Percentiles rank a stretch among this genome's conserved stretches.
Conservation (phyloP, 257 asterid species). For the Solanum peruvianum region DNA sequence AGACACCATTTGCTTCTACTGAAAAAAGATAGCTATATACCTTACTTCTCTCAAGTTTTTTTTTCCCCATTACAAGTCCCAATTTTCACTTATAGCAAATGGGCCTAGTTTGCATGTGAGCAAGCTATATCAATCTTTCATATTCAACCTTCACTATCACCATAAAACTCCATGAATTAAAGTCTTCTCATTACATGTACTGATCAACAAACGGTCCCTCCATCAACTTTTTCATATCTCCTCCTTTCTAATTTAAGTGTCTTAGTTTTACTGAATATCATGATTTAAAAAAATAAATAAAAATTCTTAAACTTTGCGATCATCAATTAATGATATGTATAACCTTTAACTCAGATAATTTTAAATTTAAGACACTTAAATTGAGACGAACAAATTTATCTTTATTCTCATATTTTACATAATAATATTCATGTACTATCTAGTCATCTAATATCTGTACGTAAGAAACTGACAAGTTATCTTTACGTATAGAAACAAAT, state of each 20-base stretch:
- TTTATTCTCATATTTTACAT: not conserved
- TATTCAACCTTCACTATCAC: not conserved
- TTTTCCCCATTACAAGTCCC: not conserved
- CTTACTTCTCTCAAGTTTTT: not conserved
- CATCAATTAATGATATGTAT: not conserved
- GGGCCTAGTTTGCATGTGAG: constrained; percentile 4
- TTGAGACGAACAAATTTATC: no score
- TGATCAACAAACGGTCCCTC: constrained; percentile 10
- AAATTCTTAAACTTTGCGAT: not conserved
- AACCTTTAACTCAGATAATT: no score
- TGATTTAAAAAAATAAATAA: not conserved
- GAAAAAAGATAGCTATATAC: not conserved
- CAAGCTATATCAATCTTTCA: constrained; percentile 12
- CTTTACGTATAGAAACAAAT: not conserved
- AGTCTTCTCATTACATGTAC: not conserved
- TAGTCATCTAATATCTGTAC: not conserved
- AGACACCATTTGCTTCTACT: not conserved
- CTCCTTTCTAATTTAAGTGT: not conserved
- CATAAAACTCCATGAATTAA: not conserved
- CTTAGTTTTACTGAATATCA: not conserved
- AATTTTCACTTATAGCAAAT: not conserved
- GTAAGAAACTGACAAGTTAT: constrained; percentile 6
- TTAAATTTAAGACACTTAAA: no score
- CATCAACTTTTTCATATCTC: not conserved
- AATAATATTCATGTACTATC: not conserved